Percentiles rank a stretch among this genome's conserved stretches.
phyloP scores from a whole-genome alignment of 2,329 filamentous ascomycete genomes.

The Aspergillus caelatus region DNA sequence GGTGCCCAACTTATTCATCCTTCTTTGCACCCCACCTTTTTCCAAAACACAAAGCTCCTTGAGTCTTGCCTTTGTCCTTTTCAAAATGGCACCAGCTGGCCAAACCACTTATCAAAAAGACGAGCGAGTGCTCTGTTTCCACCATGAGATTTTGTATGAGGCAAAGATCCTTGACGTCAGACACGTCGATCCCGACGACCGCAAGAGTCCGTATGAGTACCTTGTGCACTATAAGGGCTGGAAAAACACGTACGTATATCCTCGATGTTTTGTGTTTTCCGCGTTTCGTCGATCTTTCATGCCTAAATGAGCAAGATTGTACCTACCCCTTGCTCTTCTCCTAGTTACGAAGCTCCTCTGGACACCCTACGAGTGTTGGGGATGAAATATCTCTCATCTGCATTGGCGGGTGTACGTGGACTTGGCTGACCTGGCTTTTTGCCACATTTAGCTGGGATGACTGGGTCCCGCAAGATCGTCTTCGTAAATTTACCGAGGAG shows the following conservation, averaged over 20 bases:
- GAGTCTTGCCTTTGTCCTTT: background rate
- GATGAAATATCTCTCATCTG: background rate
- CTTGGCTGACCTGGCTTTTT: slow-evolving; percentile 16
- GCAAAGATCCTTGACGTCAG: slow-evolving; percentile 88
- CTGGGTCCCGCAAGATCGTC: slow-evolving; percentile 91
- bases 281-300: background rate
- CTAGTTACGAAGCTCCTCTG: background rate
- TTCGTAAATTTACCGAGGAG: slow-evolving; percentile 92
- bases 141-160: slow-evolving; percentile 96
- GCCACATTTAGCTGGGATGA: slow-evolving; percentile 77
- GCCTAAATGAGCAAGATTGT: no score
- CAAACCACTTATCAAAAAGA: slow-evolving; percentile 68
- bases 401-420: background rate
- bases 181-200: slow-evolving; percentile 63
- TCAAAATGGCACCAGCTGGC: slow-evolving; percentile 61
- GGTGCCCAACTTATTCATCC: background rate
- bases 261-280: slow-evolving; percentile 8
- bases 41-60: background rate
- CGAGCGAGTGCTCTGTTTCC: slow-evolving; percentile 94
- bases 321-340: background rate
- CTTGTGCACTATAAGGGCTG: slow-evolving; percentile 98
- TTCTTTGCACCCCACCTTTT: background rate
- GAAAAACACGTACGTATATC: slow-evolving; percentile 81
- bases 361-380: background rate
- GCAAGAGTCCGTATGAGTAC: slow-evolving; percentile 79